Evolutionary conservation across 2,329 filamentous ascomycete genomes (phyloP).

Genomic region (Aspergillus hortae): DNA sequence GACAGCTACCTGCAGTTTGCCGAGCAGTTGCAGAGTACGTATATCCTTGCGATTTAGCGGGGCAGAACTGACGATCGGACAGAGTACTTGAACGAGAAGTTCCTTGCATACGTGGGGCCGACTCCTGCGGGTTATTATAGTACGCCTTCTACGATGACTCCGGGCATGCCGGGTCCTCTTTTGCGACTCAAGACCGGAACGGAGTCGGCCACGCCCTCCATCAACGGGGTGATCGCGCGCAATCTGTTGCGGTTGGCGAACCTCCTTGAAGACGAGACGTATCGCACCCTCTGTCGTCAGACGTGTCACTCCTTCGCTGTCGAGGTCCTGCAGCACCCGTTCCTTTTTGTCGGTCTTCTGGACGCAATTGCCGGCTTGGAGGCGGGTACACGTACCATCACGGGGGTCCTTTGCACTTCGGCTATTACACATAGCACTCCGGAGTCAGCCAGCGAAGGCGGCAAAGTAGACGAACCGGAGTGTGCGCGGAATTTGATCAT

Average conservation of each 20-base stretch:
- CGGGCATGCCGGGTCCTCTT: conserved; percentile 60
- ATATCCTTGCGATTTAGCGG: not conserved
- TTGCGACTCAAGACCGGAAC: conserved; percentile 92
- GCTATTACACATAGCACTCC: conserved; percentile 12
- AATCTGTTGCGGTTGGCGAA: conserved; percentile 80
- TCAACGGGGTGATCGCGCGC: conserved; percentile 79
- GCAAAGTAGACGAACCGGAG: conserved; percentile 19
- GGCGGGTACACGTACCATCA: conserved; percentile 62
- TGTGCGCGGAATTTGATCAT: conserved; percentile 28
- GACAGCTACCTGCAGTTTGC: conserved; percentile 75
- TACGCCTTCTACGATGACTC: conserved; percentile 47
- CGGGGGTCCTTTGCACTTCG: conserved; percentile 50
- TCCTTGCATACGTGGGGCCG: conserved; percentile 62
- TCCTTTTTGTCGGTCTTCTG: conserved; percentile 81
- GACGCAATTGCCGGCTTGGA: conserved; percentile 70
- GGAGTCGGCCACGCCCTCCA: conserved; percentile 85
- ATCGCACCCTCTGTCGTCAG: conserved; percentile 63
- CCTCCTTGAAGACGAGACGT: conserved; percentile 63
- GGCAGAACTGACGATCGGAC: conserved; percentile 13
- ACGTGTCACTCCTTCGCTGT: conserved; percentile 84
- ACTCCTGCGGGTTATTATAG: conserved; percentile 41
- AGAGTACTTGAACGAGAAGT: conserved; percentile 71
- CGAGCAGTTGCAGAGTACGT: conserved; percentile 69
- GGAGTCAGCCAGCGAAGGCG: conserved; percentile 13
- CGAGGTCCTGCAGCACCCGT: conserved; percentile 89